Evolutionary conservation across 495 filamentous ascomycete species (phyloP).

Genomic region (Trichoderma reesei): DNA sequence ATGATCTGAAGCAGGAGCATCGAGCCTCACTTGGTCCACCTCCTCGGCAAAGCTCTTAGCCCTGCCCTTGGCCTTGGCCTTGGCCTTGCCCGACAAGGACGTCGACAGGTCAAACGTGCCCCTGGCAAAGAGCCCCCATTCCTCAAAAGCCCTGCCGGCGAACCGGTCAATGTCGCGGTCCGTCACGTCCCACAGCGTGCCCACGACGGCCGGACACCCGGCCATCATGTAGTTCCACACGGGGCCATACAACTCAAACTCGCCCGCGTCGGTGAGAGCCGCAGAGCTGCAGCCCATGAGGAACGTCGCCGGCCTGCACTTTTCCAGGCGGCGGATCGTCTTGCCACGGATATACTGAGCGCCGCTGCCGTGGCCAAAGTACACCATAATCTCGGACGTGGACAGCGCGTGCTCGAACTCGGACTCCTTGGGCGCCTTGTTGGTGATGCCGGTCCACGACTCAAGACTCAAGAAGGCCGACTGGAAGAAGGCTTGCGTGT

Average conservation of each 20-base stretch:
- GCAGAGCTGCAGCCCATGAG: constrained; percentile 90
- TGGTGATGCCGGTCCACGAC: constrained; percentile 55
- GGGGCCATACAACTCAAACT: constrained; percentile 82
- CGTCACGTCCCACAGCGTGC: constrained; percentile 94
- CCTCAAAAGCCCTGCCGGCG: constrained; percentile 60
- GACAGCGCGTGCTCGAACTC: constrained; percentile 60
- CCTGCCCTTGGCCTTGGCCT: constrained; percentile 14
- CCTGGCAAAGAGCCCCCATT: constrained; percentile 64
- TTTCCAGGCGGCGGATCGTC: constrained; percentile 66
- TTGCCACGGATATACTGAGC: constrained; percentile 80
- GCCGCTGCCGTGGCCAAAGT: constrained; percentile 95
- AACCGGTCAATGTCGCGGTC: constrained; percentile 95
- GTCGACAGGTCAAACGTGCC: constrained; percentile 26
- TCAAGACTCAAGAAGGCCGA: constrained; percentile 43
- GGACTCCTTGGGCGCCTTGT: constrained; percentile 60
- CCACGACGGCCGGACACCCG: constrained; percentile 72
- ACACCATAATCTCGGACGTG: constrained; percentile 60
- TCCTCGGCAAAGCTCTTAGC: constrained; percentile 13
- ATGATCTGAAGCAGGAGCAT: constrained; percentile 13
- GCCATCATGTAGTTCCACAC: constrained; percentile 86
- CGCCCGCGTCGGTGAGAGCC: constrained; percentile 64
- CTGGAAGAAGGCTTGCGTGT: constrained; percentile 69
- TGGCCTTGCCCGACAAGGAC: background rate
- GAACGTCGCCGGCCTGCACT: constrained; percentile 58
- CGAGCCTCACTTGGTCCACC: constrained; percentile 19